phyloP scores from a whole-genome alignment of 208 protist genomes.

The Leishmania arabica region DNA sequence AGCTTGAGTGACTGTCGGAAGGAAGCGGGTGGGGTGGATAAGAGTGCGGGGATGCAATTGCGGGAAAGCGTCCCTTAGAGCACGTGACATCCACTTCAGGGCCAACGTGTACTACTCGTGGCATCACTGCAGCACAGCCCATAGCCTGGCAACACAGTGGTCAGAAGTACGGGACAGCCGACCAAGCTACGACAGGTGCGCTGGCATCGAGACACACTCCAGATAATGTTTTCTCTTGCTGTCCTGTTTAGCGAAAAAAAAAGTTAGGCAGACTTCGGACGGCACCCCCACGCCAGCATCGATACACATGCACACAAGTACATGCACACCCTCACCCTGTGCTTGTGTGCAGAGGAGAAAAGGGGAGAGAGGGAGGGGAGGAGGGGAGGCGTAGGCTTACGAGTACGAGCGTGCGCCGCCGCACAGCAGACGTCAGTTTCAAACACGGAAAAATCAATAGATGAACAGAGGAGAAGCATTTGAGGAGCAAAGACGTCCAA shows the following conservation, averaged over 20 bases:
- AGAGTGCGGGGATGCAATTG: not conserved
- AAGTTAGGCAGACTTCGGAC: not conserved
- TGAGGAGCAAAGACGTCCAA: not conserved
- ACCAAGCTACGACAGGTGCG: not conserved
- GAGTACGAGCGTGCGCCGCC: not conserved
- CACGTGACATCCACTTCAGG: not conserved
- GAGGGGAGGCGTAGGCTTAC: not conserved
- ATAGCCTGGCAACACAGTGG: not conserved
- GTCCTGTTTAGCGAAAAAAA: not conserved
- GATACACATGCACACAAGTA: not conserved
- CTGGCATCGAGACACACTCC: not conserved
- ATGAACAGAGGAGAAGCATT: not conserved
- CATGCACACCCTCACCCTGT: not conserved
- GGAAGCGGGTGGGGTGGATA: not conserved
- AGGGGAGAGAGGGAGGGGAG: not conserved
- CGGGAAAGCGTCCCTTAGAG: not conserved
- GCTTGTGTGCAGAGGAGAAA: not conserved
- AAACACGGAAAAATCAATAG: not conserved
- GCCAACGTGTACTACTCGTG: not conserved
- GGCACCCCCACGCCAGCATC: not conserved
- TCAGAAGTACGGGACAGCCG: not conserved
- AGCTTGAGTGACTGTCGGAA: not conserved
- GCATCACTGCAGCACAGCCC: not conserved
- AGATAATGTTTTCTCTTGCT: not conserved
- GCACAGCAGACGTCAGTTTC: not conserved